A percentile compares a stretch with the other conserved stretches of the same genome.
Evolutionary conservation across 2,329 filamentous ascomycete genomes (phyloP).

Genomic region (Pseudohalonectria lignicola): DNA sequence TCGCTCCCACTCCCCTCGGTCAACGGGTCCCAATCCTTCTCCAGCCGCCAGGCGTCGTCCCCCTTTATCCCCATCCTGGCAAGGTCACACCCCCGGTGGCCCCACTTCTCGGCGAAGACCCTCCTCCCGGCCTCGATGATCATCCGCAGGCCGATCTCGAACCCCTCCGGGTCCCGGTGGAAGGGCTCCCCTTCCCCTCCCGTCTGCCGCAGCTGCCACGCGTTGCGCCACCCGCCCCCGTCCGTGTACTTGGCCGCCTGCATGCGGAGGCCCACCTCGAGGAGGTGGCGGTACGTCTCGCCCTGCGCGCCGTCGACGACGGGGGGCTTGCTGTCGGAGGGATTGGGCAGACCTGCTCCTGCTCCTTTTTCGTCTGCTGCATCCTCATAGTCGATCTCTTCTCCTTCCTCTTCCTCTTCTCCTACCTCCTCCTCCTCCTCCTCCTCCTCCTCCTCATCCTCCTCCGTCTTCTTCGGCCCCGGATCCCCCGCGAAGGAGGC

Average conservation of each 20-base stretch:
- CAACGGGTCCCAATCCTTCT: no score
- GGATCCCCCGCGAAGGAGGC: background rate
- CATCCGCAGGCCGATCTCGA: constrained; percentile 29
- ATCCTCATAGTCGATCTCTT: background rate
- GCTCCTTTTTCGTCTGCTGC: constrained; percentile 3
- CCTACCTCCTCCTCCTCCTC: background rate
- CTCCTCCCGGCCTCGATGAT: constrained; percentile 29
- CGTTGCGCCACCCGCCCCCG: constrained; percentile 28
- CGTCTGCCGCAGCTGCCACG: constrained; percentile 33
- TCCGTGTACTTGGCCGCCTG: constrained; percentile 27
- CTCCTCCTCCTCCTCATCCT: constrained; percentile 3
- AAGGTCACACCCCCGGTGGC: constrained; percentile 26
- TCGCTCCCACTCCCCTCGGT: no score
- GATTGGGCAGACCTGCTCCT: constrained; percentile 5
- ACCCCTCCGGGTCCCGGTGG: constrained; percentile 33
- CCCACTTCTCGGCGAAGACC: constrained; percentile 27
- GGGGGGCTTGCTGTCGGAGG: background rate
- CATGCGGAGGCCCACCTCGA: constrained; percentile 21
- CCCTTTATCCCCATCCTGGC: constrained; percentile 11
- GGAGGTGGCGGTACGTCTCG: constrained; percentile 13
- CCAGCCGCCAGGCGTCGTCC: background rate
- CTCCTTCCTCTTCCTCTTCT: constrained; percentile 3
- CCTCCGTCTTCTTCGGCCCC: background rate
- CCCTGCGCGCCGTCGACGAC: background rate
- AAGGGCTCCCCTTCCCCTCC: constrained; percentile 43